Percentiles rank a stretch among this genome's conserved stretches.
Conservation (phyloP, 148 eudicot genomes). For the Rhododendron ferrugineum region DNA sequence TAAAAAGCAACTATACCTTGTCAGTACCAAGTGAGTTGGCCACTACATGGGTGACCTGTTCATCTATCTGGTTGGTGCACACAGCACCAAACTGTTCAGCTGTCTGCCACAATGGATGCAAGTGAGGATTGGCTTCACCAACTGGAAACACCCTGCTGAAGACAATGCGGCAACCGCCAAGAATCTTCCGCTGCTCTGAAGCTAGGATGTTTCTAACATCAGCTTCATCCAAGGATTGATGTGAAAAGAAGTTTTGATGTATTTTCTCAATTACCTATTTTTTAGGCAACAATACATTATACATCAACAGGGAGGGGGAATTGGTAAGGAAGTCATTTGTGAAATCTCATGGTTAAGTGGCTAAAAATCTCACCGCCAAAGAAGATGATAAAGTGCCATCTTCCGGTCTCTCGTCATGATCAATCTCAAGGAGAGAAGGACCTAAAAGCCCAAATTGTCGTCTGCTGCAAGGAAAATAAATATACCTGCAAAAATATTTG, state of each 20-base stretch:
- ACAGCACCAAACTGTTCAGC: slow-evolving; percentile 99
- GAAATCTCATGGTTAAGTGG: background rate
- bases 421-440: slow-evolving; percentile 97
- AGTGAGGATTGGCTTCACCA: slow-evolving; percentile 79
- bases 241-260: slow-evolving; percentile 70
- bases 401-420: slow-evolving; percentile 94
- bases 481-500: slow-evolving; percentile 51
- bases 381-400: slow-evolving; percentile 90
- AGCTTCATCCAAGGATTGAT: slow-evolving; percentile 65
- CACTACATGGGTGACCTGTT: slow-evolving; percentile 92
- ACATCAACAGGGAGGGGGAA: slow-evolving; percentile 3
- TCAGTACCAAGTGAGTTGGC: slow-evolving; percentile 89
- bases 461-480: slow-evolving; percentile 92
- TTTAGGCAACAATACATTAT: slow-evolving; percentile 13
- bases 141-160: slow-evolving; percentile 93
- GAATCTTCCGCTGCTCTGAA: slow-evolving; percentile 75
- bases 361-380: slow-evolving; percentile 56
- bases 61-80: slow-evolving; percentile 83
- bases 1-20: slow-evolving; percentile 49
- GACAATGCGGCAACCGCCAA: slow-evolving; percentile 73
- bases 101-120: slow-evolving; percentile 91
- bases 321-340: slow-evolving; percentile 6
- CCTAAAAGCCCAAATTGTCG: slow-evolving; percentile 97
- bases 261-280: slow-evolving; percentile 83
- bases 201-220: slow-evolving; percentile 96